These are phyloP conservation scores for Trametes versicolor DNA, from an alignment of 1,284 basidiomycete species.

Conservation along the genomic window DNA sequence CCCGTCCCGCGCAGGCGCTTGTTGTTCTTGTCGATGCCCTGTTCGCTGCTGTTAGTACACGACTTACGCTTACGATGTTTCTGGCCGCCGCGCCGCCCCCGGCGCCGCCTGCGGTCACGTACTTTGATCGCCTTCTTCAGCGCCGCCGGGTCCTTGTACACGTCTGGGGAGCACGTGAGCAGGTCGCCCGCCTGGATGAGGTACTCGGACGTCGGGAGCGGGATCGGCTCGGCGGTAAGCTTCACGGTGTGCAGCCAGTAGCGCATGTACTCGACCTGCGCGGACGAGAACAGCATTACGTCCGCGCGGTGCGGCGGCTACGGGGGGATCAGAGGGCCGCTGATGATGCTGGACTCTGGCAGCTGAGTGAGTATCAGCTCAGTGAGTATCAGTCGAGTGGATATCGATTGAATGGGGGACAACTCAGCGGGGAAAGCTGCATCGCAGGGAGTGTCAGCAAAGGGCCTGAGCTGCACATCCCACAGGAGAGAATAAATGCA, in stretches of 20 bases:
- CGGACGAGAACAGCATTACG: conserved; percentile 84
- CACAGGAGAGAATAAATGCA: no score
- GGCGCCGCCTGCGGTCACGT: conserved; percentile 24
- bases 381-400: no score
- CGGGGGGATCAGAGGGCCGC: no score
- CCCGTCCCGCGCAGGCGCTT: conserved; percentile 73
- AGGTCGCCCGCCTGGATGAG: conserved; percentile 67
- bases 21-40: conserved; percentile 83
- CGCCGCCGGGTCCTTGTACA: conserved; percentile 61
- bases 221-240: conserved; percentile 69
- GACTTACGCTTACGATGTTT: background rate
- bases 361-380: no score
- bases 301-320: no score
- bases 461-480: no score
- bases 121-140: conserved; percentile 71
- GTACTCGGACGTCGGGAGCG: conserved; percentile 78
- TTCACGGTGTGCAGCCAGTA: conserved; percentile 85
- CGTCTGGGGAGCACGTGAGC: conserved; percentile 63
- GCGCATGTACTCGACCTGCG: conserved; percentile 85
- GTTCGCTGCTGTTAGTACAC: background rate
- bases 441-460: no score
- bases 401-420: no score
- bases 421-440: no score
- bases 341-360: no score
- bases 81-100: conserved; percentile 13